These are phyloP conservation scores for Fusarium camptoceras DNA, from an alignment of 2,329 filamentous ascomycete genomes.

Conservation along the genomic window DNA sequence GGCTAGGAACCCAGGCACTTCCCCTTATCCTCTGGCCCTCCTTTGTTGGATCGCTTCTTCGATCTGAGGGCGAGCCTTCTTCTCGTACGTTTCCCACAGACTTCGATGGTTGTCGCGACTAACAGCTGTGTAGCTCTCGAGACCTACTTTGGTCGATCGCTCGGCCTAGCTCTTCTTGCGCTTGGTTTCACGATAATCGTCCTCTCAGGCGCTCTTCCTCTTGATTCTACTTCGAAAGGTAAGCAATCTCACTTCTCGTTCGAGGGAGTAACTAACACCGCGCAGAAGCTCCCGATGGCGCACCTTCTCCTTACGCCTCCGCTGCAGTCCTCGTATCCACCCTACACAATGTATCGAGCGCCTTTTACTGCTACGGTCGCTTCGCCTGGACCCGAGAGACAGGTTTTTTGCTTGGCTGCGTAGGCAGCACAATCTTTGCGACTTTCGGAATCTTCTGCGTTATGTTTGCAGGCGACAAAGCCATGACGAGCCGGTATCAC, in stretches of 20 bases:
- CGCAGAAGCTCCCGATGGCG: slow-evolving; percentile 48
- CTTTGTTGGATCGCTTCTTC: slow-evolving; percentile 60
- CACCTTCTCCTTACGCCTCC: slow-evolving; percentile 71
- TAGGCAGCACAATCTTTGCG: slow-evolving; percentile 68
- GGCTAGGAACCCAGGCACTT: slow-evolving; percentile 61
- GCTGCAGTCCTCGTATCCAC: slow-evolving; percentile 75
- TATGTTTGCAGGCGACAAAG: slow-evolving; percentile 54
- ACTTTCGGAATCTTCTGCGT: slow-evolving; percentile 60
- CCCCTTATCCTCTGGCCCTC: slow-evolving; percentile 62
- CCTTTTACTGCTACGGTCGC: slow-evolving; percentile 76
- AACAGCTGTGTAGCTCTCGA: slow-evolving; percentile 63
- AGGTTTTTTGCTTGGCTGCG: slow-evolving; percentile 70
- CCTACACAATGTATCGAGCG: slow-evolving; percentile 71
- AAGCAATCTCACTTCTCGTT: slow-evolving; percentile 11
- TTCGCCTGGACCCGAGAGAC: slow-evolving; percentile 68
- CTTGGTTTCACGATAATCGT: slow-evolving; percentile 73
- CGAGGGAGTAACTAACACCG: not conserved
- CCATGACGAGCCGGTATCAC: slow-evolving; percentile 53
- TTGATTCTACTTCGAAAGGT: slow-evolving; percentile 64
- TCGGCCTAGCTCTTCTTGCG: slow-evolving; percentile 75
- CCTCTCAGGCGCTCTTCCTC: slow-evolving; percentile 76
- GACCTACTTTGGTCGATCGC: slow-evolving; percentile 77
- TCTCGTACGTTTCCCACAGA: slow-evolving; percentile 45
- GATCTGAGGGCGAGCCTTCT: slow-evolving; percentile 47
- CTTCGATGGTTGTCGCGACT: not conserved